Base-by-base conservation (phyloP, 2,329 filamentous ascomycete genomes). In the Paecilomyces variotii region DNA sequence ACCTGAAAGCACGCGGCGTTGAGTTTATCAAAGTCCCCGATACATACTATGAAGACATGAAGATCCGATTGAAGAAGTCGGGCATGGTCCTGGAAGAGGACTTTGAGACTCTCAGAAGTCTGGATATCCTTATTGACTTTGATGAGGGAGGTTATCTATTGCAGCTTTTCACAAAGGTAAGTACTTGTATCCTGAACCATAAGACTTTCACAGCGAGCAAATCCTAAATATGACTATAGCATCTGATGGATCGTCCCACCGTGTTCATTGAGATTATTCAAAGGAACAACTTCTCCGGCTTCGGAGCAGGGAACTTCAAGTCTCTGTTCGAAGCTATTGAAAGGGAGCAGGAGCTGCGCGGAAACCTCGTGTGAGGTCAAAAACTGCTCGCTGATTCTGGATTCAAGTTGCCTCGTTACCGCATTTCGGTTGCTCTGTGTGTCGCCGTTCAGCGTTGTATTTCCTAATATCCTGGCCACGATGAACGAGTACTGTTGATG, bases 241-340 rank as follows among this genome's bases (percentile, higher is more conserved):
- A 93, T 63, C 75, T 97, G 65, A 90, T 96, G 87, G 92, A 97
- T 75, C 86, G 93, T 11, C 93, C 93, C 26, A 97, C 93, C 2
- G 92, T 97, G 28, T 97, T 97, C 72, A 86, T 97, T 63, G 93
- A 97, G 82, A 96, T 97, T 67, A 97, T 97, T 67, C 91, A 97
- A 80, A 80, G 92, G 59, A 87, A 95, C 67, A 87, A 91, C 63
- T 97, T 97, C 73, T 87, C 89, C 32, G 93, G 93, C 0, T 97
- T 97, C 67, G 92, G 93, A 3, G 93, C 92, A 0, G 93, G 93
- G 0, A 97, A 97, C 75, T 97, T 97, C 79, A 96, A 91, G 84
- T 91, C 88, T 61, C 70, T 97, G 67, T 97, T 97, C 68, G 92
- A 97, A 80, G 92, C 93, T 2, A 95, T 97, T 72, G 93, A 97